Evolutionary conservation across 2,329 filamentous ascomycete species (phyloP).

Genomic region (Xylaria sp.): DNA sequence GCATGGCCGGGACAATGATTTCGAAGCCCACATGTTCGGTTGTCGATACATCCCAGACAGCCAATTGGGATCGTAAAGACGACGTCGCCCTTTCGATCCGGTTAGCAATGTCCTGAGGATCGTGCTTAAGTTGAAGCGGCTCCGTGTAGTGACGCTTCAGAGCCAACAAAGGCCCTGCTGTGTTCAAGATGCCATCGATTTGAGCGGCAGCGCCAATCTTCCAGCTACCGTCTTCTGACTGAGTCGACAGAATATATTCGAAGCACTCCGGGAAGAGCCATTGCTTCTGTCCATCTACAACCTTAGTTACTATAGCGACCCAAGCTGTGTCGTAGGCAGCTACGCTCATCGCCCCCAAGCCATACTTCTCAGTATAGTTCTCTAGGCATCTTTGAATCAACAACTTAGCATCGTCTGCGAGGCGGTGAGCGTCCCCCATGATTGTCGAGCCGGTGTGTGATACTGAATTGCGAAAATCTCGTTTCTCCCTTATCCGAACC

Average conservation of each 20-base stretch:
- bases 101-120: slow-evolving; percentile 18
- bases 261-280: slow-evolving; percentile 45
- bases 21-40: slow-evolving; percentile 45
- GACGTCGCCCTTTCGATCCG: slow-evolving; percentile 30
- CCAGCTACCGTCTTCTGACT: slow-evolving; percentile 40
- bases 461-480: neutral
- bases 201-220: slow-evolving; percentile 30
- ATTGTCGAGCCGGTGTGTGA: slow-evolving; percentile 3
- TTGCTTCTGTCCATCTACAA: slow-evolving; percentile 23
- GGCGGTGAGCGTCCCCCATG: slow-evolving; percentile 23
- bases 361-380: slow-evolving; percentile 29
- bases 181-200: slow-evolving; percentile 45
- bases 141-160: slow-evolving; percentile 33
- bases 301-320: slow-evolving; percentile 40
- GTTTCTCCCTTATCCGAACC: slow-evolving; percentile 4
- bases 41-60: slow-evolving; percentile 39
- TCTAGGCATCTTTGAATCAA: slow-evolving; percentile 26
- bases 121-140: slow-evolving; percentile 24
- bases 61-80: slow-evolving; percentile 32
- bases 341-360: slow-evolving; percentile 37
- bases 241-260: slow-evolving; percentile 37
- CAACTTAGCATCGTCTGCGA: slow-evolving; percentile 29
- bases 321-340: slow-evolving; percentile 45
- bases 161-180: slow-evolving; percentile 42
- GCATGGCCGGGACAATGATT: slow-evolving; percentile 42